Evolutionary conservation across 441 rosid genomes (phyloP).

Genomic region (Croton setiger): DNA sequence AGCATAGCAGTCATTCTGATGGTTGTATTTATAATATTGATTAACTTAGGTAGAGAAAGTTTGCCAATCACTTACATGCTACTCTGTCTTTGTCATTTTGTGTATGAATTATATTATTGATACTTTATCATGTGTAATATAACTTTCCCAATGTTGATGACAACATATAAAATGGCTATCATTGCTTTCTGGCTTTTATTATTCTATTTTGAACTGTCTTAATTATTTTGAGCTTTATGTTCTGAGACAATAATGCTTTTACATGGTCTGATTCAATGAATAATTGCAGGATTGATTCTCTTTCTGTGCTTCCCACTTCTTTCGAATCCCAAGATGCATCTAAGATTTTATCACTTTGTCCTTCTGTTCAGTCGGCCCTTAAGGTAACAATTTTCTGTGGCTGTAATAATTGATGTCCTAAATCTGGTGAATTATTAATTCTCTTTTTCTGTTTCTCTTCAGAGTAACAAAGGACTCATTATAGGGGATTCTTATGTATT

Average conservation of each 20-base stretch:
- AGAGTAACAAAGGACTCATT: constrained; percentile 73
- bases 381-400: constrained; percentile 50
- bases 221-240: not conserved
- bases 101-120: not conserved
- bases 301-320: constrained; percentile 72
- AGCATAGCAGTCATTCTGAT: not conserved
- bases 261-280: constrained; percentile 27
- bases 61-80: not conserved
- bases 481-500: constrained; percentile 70
- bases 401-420: constrained; percentile 5
- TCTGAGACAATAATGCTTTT: constrained; percentile 3
- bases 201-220: not conserved
- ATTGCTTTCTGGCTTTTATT: not conserved
- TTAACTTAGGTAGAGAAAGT: not conserved
- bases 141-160: too few species aligned
- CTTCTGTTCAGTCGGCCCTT: constrained; percentile 64
- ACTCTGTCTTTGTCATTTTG: not conserved
- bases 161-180: not conserved
- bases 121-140: not conserved
- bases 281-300: constrained; percentile 85
- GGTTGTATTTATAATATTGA: not conserved
- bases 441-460: constrained; percentile 29
- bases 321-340: constrained; percentile 76
- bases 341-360: constrained; percentile 70
- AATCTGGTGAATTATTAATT: constrained; percentile 16